Percentiles rank a stretch among this genome's conserved stretches.
These are phyloP conservation scores for Dothistroma pini DNA, from an alignment of 2,329 filamentous ascomycete species.

Conservation along the genomic window DNA sequence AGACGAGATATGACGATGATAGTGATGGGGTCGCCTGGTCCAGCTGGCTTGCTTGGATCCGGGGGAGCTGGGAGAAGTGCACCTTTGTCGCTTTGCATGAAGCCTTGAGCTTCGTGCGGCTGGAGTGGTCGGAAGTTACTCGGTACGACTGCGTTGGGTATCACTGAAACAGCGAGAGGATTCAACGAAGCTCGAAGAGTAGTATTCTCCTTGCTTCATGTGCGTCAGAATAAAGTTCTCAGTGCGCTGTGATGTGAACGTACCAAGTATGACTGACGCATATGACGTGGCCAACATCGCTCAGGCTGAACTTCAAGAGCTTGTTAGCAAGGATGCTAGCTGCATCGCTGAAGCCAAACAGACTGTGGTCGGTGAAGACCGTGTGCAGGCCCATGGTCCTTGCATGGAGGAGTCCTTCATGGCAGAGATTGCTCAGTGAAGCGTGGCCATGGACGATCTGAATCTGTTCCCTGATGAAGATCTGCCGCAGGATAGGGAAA, in stretches of 20 bases:
- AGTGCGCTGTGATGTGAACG: constrained; percentile 1
- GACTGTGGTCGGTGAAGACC: constrained; percentile 94
- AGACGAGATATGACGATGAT: constrained; percentile 96
- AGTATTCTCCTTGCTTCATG: constrained; percentile 86
- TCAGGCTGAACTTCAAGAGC: constrained; percentile 89
- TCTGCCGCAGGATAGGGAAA: constrained; percentile 96
- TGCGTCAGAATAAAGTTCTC: constrained; percentile 23
- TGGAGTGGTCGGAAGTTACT: constrained; percentile 83
- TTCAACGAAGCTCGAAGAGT: constrained; percentile 91
- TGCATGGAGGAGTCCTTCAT: constrained; percentile 91
- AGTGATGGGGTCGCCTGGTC: constrained; percentile 82
- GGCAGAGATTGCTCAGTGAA: constrained; percentile 86
- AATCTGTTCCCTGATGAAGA: constrained; percentile 88
- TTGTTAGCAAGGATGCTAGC: constrained; percentile 97
- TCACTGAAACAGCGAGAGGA: constrained; percentile 94
- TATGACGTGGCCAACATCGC: constrained; percentile 96
- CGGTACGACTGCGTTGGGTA: constrained; percentile 94
- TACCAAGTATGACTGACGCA: constrained; percentile 98
- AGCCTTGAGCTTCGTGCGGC: constrained; percentile 32
- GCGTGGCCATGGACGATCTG: constrained; percentile 98
- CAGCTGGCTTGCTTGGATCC: constrained; percentile 63
- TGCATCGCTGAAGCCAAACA: constrained; percentile 96
- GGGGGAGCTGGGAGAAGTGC: constrained; percentile 43
- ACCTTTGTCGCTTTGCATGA: constrained; percentile 24
- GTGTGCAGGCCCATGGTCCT: constrained; percentile 94